Percentiles rank a stretch among this genome's conserved stretches.
Conservation (phyloP, 2,329 filamentous ascomycete species). For the Diaporthe ampelina region DNA sequence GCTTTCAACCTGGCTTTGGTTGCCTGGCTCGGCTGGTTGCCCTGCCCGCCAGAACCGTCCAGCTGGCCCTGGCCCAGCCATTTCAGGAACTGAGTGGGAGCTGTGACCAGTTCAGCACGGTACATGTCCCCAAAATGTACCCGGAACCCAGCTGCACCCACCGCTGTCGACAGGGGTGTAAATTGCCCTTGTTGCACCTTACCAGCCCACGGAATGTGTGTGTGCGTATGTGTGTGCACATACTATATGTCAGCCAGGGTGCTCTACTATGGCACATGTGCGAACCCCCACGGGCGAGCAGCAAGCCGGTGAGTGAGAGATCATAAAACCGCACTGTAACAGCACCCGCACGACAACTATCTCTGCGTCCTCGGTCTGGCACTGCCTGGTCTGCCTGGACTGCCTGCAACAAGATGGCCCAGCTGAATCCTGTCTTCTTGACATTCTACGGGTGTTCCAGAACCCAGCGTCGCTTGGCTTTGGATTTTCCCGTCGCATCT, state of each 20-base stretch:
- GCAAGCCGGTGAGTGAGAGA: slow-evolving; percentile 11
- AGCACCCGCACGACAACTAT: neutral
- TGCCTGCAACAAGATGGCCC: neutral
- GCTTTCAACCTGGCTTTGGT: neutral
- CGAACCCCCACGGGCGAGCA: slow-evolving; percentile 18
- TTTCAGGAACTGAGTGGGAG: neutral
- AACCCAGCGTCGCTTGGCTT: neutral
- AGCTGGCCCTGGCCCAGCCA: slow-evolving; percentile 8
- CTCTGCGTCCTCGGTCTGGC: neutral
- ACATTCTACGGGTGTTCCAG: slow-evolving; percentile 15
- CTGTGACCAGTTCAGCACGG: neutral
- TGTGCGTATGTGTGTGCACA: too few relatives aligned
- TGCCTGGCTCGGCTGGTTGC: neutral
- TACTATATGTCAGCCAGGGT: slow-evolving; percentile 8
- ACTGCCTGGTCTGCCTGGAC: neutral
- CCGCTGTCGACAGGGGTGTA: slow-evolving; percentile 10
- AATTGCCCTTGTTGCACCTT: neutral
- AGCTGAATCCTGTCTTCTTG: neutral
- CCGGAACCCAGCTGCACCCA: slow-evolving; percentile 9
- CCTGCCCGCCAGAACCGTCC: neutral
- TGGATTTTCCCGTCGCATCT: slow-evolving; percentile 22
- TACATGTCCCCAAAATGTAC: slow-evolving; percentile 4
- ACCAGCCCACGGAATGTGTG: too few relatives aligned
- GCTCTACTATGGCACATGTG: neutral
- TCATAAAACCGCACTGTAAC: slow-evolving; percentile 29